phyloP scores from a whole-genome alignment of 2,329 filamentous ascomycete genomes.

The Scytalidium sp. region DNA sequence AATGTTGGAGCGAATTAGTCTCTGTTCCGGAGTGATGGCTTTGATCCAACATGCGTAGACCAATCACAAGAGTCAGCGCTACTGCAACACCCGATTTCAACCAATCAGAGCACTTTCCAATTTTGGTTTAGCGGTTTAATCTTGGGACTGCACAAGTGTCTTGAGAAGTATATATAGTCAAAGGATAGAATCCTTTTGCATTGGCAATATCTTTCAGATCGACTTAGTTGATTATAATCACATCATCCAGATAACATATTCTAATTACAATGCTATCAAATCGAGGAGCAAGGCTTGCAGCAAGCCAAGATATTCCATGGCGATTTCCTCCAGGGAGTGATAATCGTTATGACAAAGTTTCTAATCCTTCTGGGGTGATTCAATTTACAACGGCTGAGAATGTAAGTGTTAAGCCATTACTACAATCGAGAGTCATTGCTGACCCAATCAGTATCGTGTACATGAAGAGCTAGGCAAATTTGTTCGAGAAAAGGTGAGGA shows the following conservation, averaged over 20 bases:
- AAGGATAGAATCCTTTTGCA: neutral
- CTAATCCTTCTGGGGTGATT: conserved; percentile 17
- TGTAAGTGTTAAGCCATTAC: conserved; percentile 5
- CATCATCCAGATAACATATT: neutral
- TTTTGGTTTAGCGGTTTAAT: neutral
- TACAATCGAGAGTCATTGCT: neutral
- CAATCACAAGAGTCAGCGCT: neutral
- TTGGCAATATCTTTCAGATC: neutral
- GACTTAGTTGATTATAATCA: neutral
- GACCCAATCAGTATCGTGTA: conserved; percentile 28
- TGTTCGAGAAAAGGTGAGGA: conserved; percentile 32
- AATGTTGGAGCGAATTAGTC: too few species aligned
- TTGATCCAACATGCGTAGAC: too few species aligned
- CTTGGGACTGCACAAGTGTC: neutral
- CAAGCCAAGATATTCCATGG: conserved; percentile 12
- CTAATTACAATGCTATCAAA: conserved; percentile 1
- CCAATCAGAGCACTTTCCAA: neutral
- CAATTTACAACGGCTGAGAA: conserved; percentile 17
- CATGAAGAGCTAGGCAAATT: conserved; percentile 34
- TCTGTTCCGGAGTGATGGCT: too few species aligned
- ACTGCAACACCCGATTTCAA: neutral
- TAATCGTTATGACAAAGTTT: conserved; percentile 14
- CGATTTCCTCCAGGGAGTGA: conserved; percentile 11
- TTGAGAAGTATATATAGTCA: neutral
- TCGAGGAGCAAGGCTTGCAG: conserved; percentile 2